phyloP scores from a whole-genome alignment of 2,329 filamentous ascomycete species.

The Xylariaceae sp. region DNA sequence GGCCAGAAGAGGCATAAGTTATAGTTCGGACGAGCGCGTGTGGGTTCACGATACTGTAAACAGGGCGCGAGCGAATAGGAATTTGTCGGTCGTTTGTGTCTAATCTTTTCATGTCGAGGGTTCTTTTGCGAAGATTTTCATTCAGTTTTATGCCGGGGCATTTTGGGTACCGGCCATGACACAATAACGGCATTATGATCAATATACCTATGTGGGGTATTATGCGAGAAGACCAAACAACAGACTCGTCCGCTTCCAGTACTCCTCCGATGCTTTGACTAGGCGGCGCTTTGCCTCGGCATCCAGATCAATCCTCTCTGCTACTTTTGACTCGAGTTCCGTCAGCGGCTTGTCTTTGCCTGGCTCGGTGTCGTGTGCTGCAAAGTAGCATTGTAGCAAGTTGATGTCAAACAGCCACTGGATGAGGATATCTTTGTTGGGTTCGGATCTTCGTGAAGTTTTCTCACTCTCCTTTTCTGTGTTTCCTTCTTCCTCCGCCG shows the following conservation, averaged over 20 bases:
- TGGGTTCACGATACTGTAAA: background rate
- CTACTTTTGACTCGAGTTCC: conserved; percentile 42
- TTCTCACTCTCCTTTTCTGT: background rate
- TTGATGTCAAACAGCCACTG: conserved; percentile 60
- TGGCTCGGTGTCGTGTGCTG: conserved; percentile 18
- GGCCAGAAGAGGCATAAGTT: conserved; percentile 95
- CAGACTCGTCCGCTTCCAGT: conserved; percentile 77
- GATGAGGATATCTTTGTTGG: conserved; percentile 43
- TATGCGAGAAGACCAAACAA: conserved; percentile 70
- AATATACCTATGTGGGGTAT: too few species aligned
- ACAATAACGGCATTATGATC: too few species aligned
- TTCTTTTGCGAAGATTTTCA: too few species aligned
- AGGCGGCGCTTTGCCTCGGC: conserved; percentile 49
- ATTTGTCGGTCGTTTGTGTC: too few species aligned
- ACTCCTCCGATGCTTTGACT: conserved; percentile 61
- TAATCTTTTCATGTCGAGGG: too few species aligned
- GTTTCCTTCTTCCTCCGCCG: conserved; percentile 4
- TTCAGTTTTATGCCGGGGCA: too few species aligned
- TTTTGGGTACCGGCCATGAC: too few species aligned
- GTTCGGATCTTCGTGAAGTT: conserved; percentile 17
- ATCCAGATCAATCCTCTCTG: conserved; percentile 43
- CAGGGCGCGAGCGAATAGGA: too few species aligned
- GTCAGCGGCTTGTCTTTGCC: conserved; percentile 33
- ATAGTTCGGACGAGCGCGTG: conserved; percentile 10
- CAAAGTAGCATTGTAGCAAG: conserved; percentile 45